Percentiles rank a stretch among this genome's conserved stretches.
Evolutionary conservation across 768 basidiomycete genomes (phyloP).

Genomic region (Leccinum subgranulosum): DNA sequence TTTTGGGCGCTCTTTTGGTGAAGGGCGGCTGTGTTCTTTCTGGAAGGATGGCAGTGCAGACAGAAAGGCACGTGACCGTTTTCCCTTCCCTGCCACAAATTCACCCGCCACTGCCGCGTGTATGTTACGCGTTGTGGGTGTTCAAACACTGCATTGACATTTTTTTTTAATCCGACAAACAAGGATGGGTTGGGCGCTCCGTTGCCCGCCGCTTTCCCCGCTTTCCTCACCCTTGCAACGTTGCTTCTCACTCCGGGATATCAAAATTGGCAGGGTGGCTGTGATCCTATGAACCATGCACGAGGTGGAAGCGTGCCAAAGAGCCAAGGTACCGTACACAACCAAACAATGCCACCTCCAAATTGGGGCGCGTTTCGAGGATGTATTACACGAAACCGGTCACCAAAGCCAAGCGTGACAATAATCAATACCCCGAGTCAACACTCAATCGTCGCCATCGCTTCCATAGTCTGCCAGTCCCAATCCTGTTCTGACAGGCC

Average conservation of each 20-base stretch:
- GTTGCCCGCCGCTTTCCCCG: background rate
- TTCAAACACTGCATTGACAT: conserved; percentile 1
- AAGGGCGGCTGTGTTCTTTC: background rate
- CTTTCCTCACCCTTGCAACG: conserved; percentile 20
- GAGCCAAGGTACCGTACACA: conserved; percentile 18
- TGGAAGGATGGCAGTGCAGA: background rate
- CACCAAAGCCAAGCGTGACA: background rate
- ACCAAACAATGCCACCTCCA: conserved; percentile 9
- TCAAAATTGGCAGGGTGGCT: conserved; percentile 15
- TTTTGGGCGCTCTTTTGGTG: background rate
- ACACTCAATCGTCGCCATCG: conserved; percentile 50
- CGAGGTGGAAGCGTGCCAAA: conserved; percentile 23
- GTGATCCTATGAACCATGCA: conserved; percentile 22
- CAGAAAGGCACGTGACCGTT: background rate
- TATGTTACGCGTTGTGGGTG: conserved; percentile 1
- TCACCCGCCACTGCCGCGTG: background rate
- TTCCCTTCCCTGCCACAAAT: background rate
- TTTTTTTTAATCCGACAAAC: conserved; percentile 10
- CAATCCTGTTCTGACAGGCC: conserved; percentile 41
- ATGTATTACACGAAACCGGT: background rate
- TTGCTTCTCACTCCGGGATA: background rate
- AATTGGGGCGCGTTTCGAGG: background rate
- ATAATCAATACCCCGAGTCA: conserved; percentile 6
- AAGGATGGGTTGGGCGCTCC: conserved; percentile 18
- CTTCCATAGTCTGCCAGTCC: conserved; percentile 79